phyloP scores from a whole-genome alignment of 805 yeast genomes.

The Kurtzmaniella cleridarum region DNA sequence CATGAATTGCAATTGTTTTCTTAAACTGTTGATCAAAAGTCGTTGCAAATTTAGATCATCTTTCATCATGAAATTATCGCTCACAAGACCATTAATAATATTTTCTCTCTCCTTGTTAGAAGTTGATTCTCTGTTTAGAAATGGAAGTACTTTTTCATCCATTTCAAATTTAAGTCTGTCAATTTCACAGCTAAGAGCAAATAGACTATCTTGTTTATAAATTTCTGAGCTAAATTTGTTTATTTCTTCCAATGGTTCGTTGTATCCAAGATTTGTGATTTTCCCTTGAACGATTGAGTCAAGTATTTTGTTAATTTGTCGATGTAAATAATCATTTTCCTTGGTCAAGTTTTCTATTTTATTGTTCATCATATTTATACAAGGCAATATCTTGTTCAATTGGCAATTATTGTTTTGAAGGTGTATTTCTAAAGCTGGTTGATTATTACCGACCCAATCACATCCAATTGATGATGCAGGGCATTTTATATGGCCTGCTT shows the following conservation, averaged over 20 bases:
- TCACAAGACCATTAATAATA: slow-evolving; percentile 26
- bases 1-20: slow-evolving; percentile 49
- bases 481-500: slow-evolving; percentile 36
- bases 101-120: slow-evolving; percentile 22
- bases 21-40: slow-evolving; percentile 36
- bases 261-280: slow-evolving; percentile 45
- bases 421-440: slow-evolving; percentile 33
- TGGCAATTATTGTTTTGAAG: slow-evolving; percentile 25
- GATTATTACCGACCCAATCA: slow-evolving; percentile 37
- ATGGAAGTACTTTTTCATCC: slow-evolving; percentile 34
- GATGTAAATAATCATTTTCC: slow-evolving; percentile 37
- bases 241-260: slow-evolving; percentile 43
- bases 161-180: slow-evolving; percentile 40
- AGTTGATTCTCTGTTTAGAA: slow-evolving; percentile 18
- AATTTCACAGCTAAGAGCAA: slow-evolving; percentile 35
- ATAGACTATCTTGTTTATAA: slow-evolving; percentile 23
- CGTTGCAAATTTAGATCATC: slow-evolving; percentile 46
- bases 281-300: slow-evolving; percentile 46
- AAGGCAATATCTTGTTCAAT: slow-evolving; percentile 24
- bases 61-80: slow-evolving; percentile 34
- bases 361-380: slow-evolving; percentile 14
- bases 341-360: slow-evolving; percentile 20
- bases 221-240: slow-evolving; percentile 13
- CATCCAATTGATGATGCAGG: slow-evolving; percentile 48
- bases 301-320: slow-evolving; percentile 40